Evolutionary conservation across 1,284 basidiomycete genomes (phyloP).

Genomic region (Fomes fomentarius): DNA sequence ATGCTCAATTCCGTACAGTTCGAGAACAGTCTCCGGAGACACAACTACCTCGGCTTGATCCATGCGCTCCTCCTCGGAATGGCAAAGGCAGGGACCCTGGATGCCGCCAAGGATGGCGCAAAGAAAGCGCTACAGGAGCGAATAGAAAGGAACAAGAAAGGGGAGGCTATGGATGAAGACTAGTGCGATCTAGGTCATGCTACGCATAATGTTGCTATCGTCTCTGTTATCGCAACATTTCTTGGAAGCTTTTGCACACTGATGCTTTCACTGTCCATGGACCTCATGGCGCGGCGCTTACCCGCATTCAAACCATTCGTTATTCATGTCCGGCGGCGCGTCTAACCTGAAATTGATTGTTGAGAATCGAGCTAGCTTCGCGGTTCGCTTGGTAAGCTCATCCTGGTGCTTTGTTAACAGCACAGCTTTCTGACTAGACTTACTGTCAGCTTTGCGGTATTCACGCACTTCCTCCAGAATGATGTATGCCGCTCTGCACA

Average conservation of each 20-base stretch:
- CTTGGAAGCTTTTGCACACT: too few relatives aligned
- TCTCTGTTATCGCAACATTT: too few relatives aligned
- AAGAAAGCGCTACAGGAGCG: slow-evolving; percentile 56
- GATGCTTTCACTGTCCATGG: too few relatives aligned
- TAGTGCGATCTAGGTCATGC: slow-evolving; percentile 20
- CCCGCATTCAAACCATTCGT: too few relatives aligned
- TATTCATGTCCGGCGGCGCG: too few relatives aligned
- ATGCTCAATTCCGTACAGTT: slow-evolving; percentile 53
- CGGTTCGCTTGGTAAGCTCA: too few relatives aligned
- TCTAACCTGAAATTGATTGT: too few relatives aligned
- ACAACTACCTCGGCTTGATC: slow-evolving; percentile 82
- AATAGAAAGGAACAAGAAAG: slow-evolving; percentile 50
- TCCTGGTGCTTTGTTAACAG: too few relatives aligned
- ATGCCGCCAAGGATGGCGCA: slow-evolving; percentile 49
- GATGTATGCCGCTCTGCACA: background rate
- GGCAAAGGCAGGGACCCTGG: slow-evolving; percentile 64
- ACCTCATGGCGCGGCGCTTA: too few relatives aligned
- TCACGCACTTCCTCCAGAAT: background rate
- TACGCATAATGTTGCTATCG: slow-evolving; percentile 4
- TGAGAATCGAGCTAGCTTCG: too few relatives aligned
- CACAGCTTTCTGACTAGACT: too few relatives aligned
- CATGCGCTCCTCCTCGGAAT: slow-evolving; percentile 71
- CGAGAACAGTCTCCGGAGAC: slow-evolving; percentile 79
- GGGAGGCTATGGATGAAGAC: slow-evolving; percentile 59
- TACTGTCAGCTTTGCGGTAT: background rate